Evolutionary conservation across 1,284 basidiomycete species (phyloP), one percentile per base, ranked within the genome.

Genomic region (Coniophora puteana): DNA sequence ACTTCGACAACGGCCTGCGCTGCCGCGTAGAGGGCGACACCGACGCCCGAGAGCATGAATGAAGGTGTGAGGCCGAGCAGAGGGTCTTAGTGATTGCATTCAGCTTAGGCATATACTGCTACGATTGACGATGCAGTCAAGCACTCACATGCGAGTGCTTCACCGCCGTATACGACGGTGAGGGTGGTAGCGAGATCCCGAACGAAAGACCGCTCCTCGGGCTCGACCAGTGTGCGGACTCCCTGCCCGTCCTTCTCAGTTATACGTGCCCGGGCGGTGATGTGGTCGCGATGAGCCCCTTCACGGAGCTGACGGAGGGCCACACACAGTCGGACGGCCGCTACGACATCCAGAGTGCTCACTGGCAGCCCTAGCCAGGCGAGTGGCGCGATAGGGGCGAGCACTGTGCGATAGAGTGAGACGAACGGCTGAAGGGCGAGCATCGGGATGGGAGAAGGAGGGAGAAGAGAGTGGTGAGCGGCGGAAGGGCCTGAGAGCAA

Each of bases 91-190:
- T 25, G 24, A 29, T 21, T 36, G 24, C 29, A n/a, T n/a, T n/a
- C n/a, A n/a, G n/a, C n/a, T n/a, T 26, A 31, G 29, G 8, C 30
- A 40, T 20, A 32, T n/a, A n/a, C n/a, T n/a, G n/a, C n/a, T n/a
- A n/a, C n/a, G n/a, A n/a, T n/a, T n/a, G n/a, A 5, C 14, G 24
- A 18, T 7, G 35, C 40, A 17, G 38, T 40, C 26, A 45, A 30
- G 28, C 14, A 22, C 64, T 41, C 49, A 85, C 84, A 72, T 44
- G 70, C 69, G 37, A 86, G 61, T 2, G 78, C 79, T 58, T 87
- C 83, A 10, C 85, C 85, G 13, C 84, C 86, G 51, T 80, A 87
- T 0, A 87, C 83, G 24, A 87, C 77, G 8, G 77, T 62, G 24
- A 86, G 63, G 0, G 79, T 78, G 2, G 81, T 71, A 2, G 71